Conservation (phyloP, 495 filamentous ascomycete genomes). For the Penicillium waksmanii region DNA sequence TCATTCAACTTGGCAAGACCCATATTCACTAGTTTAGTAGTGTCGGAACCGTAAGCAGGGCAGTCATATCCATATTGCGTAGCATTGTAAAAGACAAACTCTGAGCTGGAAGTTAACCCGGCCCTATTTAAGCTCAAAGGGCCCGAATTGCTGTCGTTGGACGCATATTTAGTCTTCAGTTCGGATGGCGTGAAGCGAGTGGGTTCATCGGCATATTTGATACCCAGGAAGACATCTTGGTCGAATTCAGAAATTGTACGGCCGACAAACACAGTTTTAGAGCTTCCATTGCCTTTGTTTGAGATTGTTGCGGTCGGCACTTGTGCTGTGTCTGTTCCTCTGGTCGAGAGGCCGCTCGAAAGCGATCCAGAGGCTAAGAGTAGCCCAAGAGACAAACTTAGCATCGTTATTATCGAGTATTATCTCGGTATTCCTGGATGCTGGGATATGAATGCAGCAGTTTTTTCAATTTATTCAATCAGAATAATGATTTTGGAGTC, state of each 20-base stretch:
- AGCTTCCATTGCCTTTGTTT: background rate
- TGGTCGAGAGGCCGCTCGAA: conserved; percentile 6
- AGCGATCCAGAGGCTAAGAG: conserved; percentile 4
- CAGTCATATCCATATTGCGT: conserved; percentile 43
- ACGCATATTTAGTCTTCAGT: conserved; percentile 29
- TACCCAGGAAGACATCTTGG: conserved; percentile 40
- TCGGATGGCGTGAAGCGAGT: conserved; percentile 34
- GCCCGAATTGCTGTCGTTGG: conserved; percentile 30
- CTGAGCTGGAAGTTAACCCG: background rate
- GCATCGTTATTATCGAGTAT: background rate
- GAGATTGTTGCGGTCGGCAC: background rate
- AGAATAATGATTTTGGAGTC: no score
- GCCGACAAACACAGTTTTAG: conserved; percentile 32
- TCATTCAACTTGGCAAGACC: conserved; percentile 47
- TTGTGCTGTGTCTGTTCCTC: background rate
- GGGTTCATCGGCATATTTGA: conserved; percentile 41
- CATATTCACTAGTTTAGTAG: conserved; percentile 25
- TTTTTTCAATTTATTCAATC: no score
- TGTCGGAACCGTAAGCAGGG: conserved; percentile 42
- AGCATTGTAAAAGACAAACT: conserved; percentile 35
- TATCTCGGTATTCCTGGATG: background rate
- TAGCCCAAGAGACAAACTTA: conserved; percentile 8
- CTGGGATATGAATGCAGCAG: no score
- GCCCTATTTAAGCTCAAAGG: conserved; percentile 9
- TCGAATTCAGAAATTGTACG: conserved; percentile 35